Percentiles rank a stretch among this genome's conserved stretches.
Evolutionary conservation across 805 yeast species (phyloP).

Genomic region (Metschnikowia sp.): DNA sequence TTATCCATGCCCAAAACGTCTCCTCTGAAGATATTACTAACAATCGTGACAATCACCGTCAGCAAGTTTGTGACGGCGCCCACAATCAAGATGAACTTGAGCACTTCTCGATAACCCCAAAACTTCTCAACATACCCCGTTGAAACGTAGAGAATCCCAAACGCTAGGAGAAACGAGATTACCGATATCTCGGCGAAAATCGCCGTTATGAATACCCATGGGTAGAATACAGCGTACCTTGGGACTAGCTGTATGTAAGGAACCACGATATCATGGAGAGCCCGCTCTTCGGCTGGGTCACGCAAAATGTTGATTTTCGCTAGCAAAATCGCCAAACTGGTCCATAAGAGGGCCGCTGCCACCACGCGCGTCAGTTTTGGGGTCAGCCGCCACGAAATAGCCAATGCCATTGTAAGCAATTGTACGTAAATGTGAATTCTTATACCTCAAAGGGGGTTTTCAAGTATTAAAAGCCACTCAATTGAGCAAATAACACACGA

Average conservation of each 20-base stretch:
- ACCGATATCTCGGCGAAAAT: constrained; percentile 61
- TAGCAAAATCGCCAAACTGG: constrained; percentile 41
- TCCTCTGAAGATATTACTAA: constrained; percentile 32
- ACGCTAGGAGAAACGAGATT: constrained; percentile 42
- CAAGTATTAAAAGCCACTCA: too few species aligned
- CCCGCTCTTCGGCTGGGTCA: constrained; percentile 9
- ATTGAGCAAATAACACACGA: too few species aligned
- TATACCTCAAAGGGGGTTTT: too few species aligned
- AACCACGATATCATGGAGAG: constrained; percentile 40
- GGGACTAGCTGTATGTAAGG: constrained; percentile 68
- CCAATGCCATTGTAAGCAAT: constrained; percentile 8
- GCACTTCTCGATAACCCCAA: constrained; percentile 50
- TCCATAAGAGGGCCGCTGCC: constrained; percentile 33
- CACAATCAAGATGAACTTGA: constrained; percentile 49
- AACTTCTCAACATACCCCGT: constrained; percentile 48
- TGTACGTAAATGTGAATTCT: too few species aligned
- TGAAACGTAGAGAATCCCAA: constrained; percentile 35
- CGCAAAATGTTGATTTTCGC: constrained; percentile 31
- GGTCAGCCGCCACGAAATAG: constrained; percentile 17
- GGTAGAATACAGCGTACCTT: constrained; percentile 47
- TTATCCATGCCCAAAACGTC: constrained; percentile 36
- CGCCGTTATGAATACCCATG: constrained; percentile 63
- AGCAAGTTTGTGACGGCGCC: constrained; percentile 55
- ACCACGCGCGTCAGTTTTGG: constrained; percentile 50
- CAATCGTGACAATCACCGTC: constrained; percentile 43